Evolutionary conservation across 1,284 basidiomycete species (phyloP).

Genomic region (Ganoderma resinaceum): DNA sequence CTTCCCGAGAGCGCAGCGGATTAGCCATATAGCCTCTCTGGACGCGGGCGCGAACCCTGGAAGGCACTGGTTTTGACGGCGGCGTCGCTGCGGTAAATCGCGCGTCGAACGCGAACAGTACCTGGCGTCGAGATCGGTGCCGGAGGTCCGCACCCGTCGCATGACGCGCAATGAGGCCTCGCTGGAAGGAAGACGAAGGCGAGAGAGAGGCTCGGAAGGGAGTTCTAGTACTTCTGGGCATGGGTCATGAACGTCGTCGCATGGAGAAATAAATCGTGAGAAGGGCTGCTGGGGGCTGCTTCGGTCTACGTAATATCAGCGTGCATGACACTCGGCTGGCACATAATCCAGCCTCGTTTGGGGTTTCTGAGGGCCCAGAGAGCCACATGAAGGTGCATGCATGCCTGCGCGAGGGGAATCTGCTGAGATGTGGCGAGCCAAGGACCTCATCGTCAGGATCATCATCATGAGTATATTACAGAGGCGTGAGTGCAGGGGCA

Average conservation of each 20-base stretch:
- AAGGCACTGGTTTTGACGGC: too few species aligned
- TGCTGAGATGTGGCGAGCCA: too few species aligned
- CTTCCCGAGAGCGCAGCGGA: constrained; percentile 1
- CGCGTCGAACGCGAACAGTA: constrained; percentile 6
- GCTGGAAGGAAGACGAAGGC: background rate
- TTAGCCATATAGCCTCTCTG: background rate
- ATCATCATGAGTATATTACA: background rate
- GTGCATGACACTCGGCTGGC: background rate
- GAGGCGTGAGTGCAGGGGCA: background rate
- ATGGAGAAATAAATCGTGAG: constrained; percentile 4
- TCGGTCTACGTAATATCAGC: constrained; percentile 2
- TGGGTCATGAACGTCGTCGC: constrained; percentile 5
- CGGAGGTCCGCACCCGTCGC: constrained; percentile 9
- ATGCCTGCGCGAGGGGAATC: too few species aligned
- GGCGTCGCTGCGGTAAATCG: constrained; percentile 1
- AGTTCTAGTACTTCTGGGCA: background rate
- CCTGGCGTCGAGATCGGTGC: constrained; percentile 7
- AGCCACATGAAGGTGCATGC: too few species aligned
- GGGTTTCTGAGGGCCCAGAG: background rate
- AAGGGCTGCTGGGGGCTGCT: background rate
- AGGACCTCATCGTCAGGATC: background rate
- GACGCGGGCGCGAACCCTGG: background rate
- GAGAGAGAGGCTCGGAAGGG: background rate
- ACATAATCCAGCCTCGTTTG: background rate
- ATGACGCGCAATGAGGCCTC: background rate